Conservation (phyloP, 2,329 filamentous ascomycete species). For the Blumeria hordei region DNA sequence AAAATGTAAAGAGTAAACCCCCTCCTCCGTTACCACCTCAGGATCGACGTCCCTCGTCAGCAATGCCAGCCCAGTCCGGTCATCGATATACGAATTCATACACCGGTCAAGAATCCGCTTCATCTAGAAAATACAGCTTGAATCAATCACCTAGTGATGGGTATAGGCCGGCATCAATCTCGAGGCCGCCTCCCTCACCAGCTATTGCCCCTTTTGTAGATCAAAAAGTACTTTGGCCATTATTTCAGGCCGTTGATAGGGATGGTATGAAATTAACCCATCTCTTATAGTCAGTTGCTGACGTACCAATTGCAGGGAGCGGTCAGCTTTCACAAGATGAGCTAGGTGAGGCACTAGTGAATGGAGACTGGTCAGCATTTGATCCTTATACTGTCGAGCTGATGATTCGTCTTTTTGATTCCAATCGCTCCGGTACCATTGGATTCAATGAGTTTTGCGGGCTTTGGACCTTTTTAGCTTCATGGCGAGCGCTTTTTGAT, state of each 20-base stretch:
- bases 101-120: conserved; percentile 14
- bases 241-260: conserved; percentile 83
- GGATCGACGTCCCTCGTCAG: conserved; percentile 3
- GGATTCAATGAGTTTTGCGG: conserved; percentile 92
- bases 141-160: conserved; percentile 21
- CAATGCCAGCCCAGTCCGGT: conserved; percentile 10
- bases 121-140: conserved; percentile 17
- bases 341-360: conserved; percentile 74
- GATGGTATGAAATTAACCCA: conserved; percentile 27
- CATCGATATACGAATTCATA: conserved; percentile 9
- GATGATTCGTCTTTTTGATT: conserved; percentile 99
- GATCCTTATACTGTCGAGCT: conserved; percentile 85
- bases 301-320: conserved; percentile 24
- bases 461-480: conserved; percentile 83
- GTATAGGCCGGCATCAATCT: conserved; percentile 24
- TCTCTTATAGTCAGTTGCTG: background rate
- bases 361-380: conserved; percentile 88
- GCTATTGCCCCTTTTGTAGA: conserved; percentile 31
- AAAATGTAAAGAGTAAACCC: conserved; percentile 12
- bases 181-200: conserved; percentile 42
- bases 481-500: conserved; percentile 87
- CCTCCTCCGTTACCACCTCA: conserved; percentile 10
- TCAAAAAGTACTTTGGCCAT: conserved; percentile 44
- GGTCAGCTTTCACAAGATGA: conserved; percentile 71
- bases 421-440: conserved; percentile 67